These are phyloP conservation scores for Kalanchoe fedtschenkoi DNA, from an alignment of 164 flowering plant genomes.

Conservation along the genomic window DNA sequence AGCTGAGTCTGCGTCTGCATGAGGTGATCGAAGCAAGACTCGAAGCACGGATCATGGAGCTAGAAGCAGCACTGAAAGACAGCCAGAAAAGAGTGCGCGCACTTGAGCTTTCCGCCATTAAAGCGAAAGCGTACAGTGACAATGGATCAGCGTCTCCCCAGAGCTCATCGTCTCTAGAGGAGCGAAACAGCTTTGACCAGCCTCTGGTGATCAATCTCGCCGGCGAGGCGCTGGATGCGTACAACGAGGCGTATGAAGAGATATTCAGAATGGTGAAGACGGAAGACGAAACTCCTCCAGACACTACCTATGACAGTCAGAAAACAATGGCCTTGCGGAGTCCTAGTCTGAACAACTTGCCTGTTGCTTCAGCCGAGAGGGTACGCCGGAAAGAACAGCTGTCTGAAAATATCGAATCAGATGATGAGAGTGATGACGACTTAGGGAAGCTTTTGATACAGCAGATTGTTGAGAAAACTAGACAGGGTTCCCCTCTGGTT, in stretches of 20 bases:
- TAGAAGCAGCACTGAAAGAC: slow-evolving; percentile 43
- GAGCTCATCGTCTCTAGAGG: slow-evolving; percentile 20
- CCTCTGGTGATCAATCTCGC: slow-evolving; percentile 39
- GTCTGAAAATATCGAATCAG: slow-evolving; percentile 2
- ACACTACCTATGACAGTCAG: not conserved
- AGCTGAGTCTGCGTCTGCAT: slow-evolving; percentile 59
- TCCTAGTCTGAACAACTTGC: not conserved
- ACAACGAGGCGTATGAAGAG: slow-evolving; percentile 37
- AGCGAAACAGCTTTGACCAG: slow-evolving; percentile 10
- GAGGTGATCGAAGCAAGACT: slow-evolving; percentile 62
- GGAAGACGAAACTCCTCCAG: slow-evolving; percentile 20
- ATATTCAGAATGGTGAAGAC: slow-evolving; percentile 17
- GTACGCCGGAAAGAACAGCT: slow-evolving; percentile 1
- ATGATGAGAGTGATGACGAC: slow-evolving; percentile 15
- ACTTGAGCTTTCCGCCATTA: slow-evolving; percentile 13
- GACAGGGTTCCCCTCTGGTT: slow-evolving; percentile 30
- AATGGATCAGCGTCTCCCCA: slow-evolving; percentile 17
- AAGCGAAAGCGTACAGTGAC: slow-evolving; percentile 18
- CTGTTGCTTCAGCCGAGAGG: not conserved
- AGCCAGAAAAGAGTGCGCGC: slow-evolving; percentile 34
- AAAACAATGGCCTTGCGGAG: not conserved
- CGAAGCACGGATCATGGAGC: slow-evolving; percentile 52
- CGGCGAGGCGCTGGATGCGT: slow-evolving; percentile 41
- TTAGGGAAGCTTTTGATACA: slow-evolving; percentile 23
- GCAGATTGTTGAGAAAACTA: slow-evolving; percentile 29